phyloP scores from a whole-genome alignment of 139 green algal genomes.

The Closterium sp. region DNA sequence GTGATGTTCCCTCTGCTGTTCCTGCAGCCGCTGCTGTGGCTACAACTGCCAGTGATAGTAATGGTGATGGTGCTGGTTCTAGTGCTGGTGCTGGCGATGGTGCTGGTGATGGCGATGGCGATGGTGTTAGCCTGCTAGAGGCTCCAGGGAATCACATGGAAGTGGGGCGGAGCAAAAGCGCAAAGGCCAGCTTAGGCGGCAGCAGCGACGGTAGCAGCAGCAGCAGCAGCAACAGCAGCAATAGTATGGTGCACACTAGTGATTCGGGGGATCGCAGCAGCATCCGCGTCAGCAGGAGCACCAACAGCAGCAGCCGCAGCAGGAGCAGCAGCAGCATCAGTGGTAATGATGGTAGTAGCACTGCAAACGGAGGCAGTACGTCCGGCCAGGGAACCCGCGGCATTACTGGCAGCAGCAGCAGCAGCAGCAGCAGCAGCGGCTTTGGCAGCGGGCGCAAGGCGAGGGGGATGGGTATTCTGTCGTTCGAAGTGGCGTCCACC shows the following conservation, averaged over 20 bases:
- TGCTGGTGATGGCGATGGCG: neutral
- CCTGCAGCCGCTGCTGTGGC: too few relatives aligned
- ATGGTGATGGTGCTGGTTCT: neutral
- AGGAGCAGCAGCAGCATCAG: neutral
- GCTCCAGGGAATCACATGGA: neutral
- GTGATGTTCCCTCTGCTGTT: too few relatives aligned
- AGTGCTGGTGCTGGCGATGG: neutral
- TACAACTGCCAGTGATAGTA: neutral
- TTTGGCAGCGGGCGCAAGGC: neutral
- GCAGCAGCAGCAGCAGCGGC: neutral
- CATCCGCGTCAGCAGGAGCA: neutral
- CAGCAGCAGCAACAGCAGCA: neutral
- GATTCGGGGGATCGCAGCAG: neutral
- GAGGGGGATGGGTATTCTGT: neutral
- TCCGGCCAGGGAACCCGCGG: neutral
- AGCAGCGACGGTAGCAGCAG: neutral
- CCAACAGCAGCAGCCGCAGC: neutral
- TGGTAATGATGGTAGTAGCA: neutral
- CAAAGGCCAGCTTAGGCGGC: neutral
- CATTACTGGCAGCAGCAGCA: neutral
- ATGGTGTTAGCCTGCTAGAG: neutral
- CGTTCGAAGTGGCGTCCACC: neutral
- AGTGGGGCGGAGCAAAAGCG: neutral
- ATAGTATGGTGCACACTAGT: neutral
- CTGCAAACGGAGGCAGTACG: too few relatives aligned